A percentile compares a stretch with the other conserved stretches of the same genome.
phyloP scores from a whole-genome alignment of 2,329 filamentous ascomycete genomes.

The Ceratocystis variospora region DNA sequence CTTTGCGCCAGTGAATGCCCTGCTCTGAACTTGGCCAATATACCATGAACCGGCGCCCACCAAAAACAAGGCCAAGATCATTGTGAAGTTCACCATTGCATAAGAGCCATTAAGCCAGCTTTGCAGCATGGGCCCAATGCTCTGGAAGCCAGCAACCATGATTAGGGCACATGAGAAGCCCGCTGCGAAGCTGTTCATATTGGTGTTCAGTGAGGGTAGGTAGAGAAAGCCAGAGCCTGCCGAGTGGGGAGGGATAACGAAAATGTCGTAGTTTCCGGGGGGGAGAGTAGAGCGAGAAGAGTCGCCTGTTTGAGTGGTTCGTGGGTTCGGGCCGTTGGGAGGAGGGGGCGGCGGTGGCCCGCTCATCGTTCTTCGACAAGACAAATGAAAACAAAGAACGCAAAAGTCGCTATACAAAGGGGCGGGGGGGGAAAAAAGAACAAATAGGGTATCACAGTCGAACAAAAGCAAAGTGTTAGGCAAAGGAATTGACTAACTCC shows the following conservation, averaged over 20 bases:
- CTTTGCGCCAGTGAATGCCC: slow-evolving; percentile 19
- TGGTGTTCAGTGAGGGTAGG: slow-evolving; percentile 74
- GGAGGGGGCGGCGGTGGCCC: slow-evolving; percentile 53
- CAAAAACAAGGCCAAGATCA: slow-evolving; percentile 55
- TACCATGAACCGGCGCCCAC: slow-evolving; percentile 71
- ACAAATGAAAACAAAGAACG: slow-evolving; percentile 4
- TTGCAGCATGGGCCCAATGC: slow-evolving; percentile 58
- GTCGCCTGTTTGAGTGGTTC: slow-evolving; percentile 33
- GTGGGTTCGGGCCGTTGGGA: slow-evolving; percentile 68
- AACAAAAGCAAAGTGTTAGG: not conserved
- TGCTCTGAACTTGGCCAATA: slow-evolving; percentile 29
- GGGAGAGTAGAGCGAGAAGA: slow-evolving; percentile 58
- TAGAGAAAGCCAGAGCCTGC: slow-evolving; percentile 83
- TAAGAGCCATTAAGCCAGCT: slow-evolving; percentile 60
- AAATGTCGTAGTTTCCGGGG: slow-evolving; percentile 89
- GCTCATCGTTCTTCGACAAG: slow-evolving; percentile 29
- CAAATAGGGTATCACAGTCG: slow-evolving; percentile 7
- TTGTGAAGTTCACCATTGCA: slow-evolving; percentile 57
- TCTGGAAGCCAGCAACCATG: slow-evolving; percentile 57
- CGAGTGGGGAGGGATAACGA: slow-evolving; percentile 86
- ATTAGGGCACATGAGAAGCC: slow-evolving; percentile 68
- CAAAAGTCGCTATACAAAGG: not conserved
- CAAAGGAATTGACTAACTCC: not conserved
- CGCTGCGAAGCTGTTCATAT: slow-evolving; percentile 80
- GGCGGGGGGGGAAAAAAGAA: not conserved